Evolutionary conservation across 768 basidiomycete species (phyloP), one percentile per base, ranked within the genome.

Genomic region (Gloeophyllum trabeum): DNA sequence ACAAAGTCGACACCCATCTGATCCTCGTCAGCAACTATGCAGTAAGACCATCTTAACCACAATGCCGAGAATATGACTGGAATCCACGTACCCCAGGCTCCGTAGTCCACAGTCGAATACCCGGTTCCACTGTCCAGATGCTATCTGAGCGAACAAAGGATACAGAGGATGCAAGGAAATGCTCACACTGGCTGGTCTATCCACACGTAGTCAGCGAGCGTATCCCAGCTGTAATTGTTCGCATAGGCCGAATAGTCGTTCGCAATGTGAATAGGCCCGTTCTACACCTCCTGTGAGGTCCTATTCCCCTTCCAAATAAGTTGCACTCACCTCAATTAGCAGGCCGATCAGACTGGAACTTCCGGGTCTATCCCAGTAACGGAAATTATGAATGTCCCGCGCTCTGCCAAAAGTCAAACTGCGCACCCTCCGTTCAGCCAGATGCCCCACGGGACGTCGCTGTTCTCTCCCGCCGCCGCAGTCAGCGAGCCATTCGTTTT

Each of bases 151-250:
- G 34, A 32, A 41, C 24, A 22, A 32, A 7, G 14, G 28, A 39
- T 7, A 37, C 20, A 13, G 25, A 36, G 34, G 25, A 38, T 1
- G 14, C 20, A 4, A 24, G 40, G 13, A 4, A 25, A n/a, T 20
- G 54, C 66, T 2, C 52, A 69, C 64, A 81, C 81, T 38, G 81
- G 83, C 43, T 84, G 78, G 51, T 86, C 84, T 39, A 86, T 62
- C 79, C 79, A 84, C 26, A 85, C 67, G 47, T 71, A 75, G 56
- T 86, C 83, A 1, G 76, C 71, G 18, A 81, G 53, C 19, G 59
- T 67, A 45, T 69, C 62, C 76, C 79, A 82, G 48, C 72, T 69
- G 54, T 74, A 67, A 3, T 66, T 52, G 48, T 84, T 84, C 10
- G 65, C 51, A 14, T 60, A 61, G 2, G 71, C 54, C 6, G 63